Evolutionary conservation across 23 red algal species (phyloP).

Genomic region (Pyropia haitanensis): DNA sequence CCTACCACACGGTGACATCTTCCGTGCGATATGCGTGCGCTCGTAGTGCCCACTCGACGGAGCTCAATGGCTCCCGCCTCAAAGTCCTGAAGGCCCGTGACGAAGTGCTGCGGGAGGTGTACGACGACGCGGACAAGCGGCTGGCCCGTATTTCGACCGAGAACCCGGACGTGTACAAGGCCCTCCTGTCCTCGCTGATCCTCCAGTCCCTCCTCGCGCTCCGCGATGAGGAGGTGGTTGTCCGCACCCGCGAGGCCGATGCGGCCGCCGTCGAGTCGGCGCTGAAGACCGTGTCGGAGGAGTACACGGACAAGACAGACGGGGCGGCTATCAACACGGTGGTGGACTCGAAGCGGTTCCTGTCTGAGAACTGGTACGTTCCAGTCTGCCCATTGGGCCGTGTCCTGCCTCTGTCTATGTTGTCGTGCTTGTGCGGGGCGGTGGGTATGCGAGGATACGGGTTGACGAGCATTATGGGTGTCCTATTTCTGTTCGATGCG

Average conservation of each 20-base stretch:
- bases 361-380: constrained; percentile 23
- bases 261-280: constrained; percentile 29
- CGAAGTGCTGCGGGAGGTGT: constrained; percentile 52
- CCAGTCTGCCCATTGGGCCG: no score
- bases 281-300: constrained; percentile 30
- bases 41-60: constrained; percentile 65
- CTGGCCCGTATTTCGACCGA: constrained; percentile 22
- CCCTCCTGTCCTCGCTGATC: constrained; percentile 44
- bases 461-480: background rate
- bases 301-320: constrained; percentile 19
- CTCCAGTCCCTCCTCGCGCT: constrained; percentile 64
- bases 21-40: background rate
- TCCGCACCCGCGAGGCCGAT: constrained; percentile 59
- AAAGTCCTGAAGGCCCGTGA: constrained; percentile 74
- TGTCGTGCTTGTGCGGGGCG: no score
- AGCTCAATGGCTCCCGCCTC: constrained; percentile 79
- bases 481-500: background rate
- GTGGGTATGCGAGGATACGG: no score
- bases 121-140: constrained; percentile 39
- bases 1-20: background rate
- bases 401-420: no score
- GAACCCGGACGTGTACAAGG: constrained; percentile 30
- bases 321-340: constrained; percentile 21
- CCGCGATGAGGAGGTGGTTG: constrained; percentile 39
- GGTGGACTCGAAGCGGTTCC: constrained; percentile 38